Base-by-base conservation (phyloP, 352 stramenopile genomes). In the Stephanocyclus meneghinianus region DNA sequence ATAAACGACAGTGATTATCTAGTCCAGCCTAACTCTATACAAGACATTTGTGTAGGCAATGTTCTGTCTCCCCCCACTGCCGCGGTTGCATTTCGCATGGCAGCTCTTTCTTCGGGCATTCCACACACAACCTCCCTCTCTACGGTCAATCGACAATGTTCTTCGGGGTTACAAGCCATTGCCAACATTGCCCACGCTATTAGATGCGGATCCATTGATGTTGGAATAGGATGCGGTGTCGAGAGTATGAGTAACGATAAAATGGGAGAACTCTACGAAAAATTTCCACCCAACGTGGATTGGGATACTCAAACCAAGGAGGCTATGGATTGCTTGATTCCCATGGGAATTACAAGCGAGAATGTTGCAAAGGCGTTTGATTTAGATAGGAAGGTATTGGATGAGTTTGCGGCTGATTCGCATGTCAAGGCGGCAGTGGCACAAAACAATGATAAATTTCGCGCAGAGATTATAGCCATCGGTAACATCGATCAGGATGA, bases 221-320 rank as follows among this genome's bases (percentile, higher is more conserved):
- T 93, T 76, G 91, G 91, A 8, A 94, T 95, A 57, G 91, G 88
- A n/a, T 83, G 76, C 37, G 91, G 91, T 18, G 89, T 95, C 10
- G 91, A 95, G 83, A 87, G 70, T 48, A 95, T 95, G 91, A 91
- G 80, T 44, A 74, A 72, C 10, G 74, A 92, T 69, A 89, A 88
- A 29, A 95, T 95, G 88, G 78, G 80, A 35, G 73, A 87, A 57
- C 67, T 84, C 30, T 83, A 83, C 37, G 56, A 80, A 56, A 88
- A 91, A 1, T 80, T 77, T 64, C 81, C 83, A 18, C 85, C 79
- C 1, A 77, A 90, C 67, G 85, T 92, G 2, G 81, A 91, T 76
- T 93, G 86, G 87, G 75, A 90, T 56, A 47, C 51, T 6, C 69
- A 74, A 42, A 80, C 71, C 3, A 62, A 71, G 62, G 76, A 83